These are phyloP conservation scores for Naegleria gruberi DNA, from an alignment of 208 protist genomes.

Conservation along the genomic window DNA sequence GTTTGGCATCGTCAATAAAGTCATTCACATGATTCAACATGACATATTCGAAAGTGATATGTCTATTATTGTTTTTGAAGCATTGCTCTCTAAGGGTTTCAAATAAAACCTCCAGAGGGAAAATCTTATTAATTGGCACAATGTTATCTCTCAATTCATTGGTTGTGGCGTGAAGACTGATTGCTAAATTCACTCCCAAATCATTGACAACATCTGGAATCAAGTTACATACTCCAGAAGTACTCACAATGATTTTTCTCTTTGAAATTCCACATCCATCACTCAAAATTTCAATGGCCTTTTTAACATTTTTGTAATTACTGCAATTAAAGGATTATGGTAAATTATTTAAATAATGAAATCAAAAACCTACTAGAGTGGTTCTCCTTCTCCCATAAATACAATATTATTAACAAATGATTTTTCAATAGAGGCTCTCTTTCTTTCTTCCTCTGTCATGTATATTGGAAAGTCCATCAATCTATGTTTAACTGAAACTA, in stretches of 20 bases:
- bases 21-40: slow-evolving; percentile 21
- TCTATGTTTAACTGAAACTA: not conserved
- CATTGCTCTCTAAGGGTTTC: not conserved
- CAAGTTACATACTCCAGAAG: not conserved
- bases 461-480: slow-evolving; percentile 7
- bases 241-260: not conserved
- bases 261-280: slow-evolving; percentile 4
- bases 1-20: not conserved
- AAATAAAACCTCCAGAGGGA: not conserved
- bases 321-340: too few species aligned
- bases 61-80: not conserved
- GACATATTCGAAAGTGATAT: slow-evolving; percentile 19
- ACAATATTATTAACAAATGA: not conserved
- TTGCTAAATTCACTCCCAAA: not conserved
- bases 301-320: slow-evolving; percentile 12
- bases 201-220: not conserved
- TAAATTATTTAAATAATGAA: too few species aligned
- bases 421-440: not conserved
- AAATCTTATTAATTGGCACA: slow-evolving; percentile 11
- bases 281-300: not conserved
- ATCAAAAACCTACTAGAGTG: too few species aligned
- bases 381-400: slow-evolving; percentile 20
- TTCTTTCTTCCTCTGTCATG: not conserved
- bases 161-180: slow-evolving; percentile 9
- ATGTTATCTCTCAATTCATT: slow-evolving; percentile 3